Evolutionary conservation across 169 alveolate genomes (phyloP).

Genomic region (Toxoplasma gondii): DNA sequence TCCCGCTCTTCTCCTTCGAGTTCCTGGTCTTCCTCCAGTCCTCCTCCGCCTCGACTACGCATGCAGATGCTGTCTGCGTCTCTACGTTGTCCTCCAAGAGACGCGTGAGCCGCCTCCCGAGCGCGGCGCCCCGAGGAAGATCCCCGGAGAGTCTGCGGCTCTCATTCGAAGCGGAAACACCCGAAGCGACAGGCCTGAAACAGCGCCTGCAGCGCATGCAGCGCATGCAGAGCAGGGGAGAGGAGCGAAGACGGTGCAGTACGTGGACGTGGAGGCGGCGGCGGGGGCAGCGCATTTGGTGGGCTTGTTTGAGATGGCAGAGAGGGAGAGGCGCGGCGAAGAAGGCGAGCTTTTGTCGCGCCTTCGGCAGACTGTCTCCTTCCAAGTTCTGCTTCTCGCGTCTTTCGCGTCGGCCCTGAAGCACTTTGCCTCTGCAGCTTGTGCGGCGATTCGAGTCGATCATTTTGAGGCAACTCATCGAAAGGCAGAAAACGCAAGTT

Average conservation of each 20-base stretch:
- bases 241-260: neutral
- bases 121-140: neutral
- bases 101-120: constrained; percentile 42
- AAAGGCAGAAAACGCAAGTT: neutral
- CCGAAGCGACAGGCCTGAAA: neutral
- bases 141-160: neutral
- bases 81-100: constrained; percentile 53
- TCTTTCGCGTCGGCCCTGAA: constrained; percentile 17
- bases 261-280: neutral
- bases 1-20: constrained; percentile 46
- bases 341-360: neutral
- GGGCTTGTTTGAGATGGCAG: neutral
- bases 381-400: neutral
- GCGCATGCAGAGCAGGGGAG: neutral
- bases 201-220: neutral
- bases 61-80: constrained; percentile 47
- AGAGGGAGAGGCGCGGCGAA: neutral
- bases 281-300: neutral
- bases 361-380: neutral
- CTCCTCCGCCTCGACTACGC: constrained; percentile 55
- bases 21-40: constrained; percentile 58
- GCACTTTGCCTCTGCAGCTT: neutral
- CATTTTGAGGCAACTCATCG: neutral
- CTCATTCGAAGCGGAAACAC: neutral
- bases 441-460: constrained; percentile 1